phyloP scores from a whole-genome alignment of 306 rosid genomes.

The Glycyrrhiza uralensis region DNA sequence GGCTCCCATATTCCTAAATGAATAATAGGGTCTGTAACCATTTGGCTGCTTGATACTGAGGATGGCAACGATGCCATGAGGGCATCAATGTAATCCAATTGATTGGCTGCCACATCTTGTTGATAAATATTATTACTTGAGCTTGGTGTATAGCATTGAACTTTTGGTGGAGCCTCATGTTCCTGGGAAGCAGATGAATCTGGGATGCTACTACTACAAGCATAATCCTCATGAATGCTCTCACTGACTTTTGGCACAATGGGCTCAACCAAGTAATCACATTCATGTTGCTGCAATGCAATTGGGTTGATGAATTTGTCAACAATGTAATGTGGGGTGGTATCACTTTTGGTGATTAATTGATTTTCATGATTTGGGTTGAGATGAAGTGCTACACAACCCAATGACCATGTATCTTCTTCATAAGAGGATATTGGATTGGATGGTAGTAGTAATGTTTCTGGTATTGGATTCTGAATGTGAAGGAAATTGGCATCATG shows the following conservation, averaged over 20 bases:
- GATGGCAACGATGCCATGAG: constrained; percentile 45
- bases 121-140: constrained; percentile 22
- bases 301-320: constrained; percentile 37
- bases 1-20: constrained; percentile 34
- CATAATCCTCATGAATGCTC: constrained; percentile 37
- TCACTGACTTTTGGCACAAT: constrained; percentile 45
- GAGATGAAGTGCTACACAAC: constrained; percentile 24
- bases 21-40: constrained; percentile 22
- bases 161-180: constrained; percentile 35
- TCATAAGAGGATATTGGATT: constrained; percentile 33
- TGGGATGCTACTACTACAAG: constrained; percentile 30
- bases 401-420: constrained; percentile 38
- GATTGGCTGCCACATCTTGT: constrained; percentile 34
- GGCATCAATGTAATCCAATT: constrained; percentile 50
- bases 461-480: constrained; percentile 35
- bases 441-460: constrained; percentile 31
- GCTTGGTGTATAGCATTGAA: constrained; percentile 25
- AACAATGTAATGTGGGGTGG: constrained; percentile 3
- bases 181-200: constrained; percentile 42
- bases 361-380: constrained; percentile 41
- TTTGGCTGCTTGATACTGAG: constrained; percentile 29
- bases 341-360: constrained; percentile 26
- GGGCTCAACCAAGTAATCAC: constrained; percentile 23
- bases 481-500: constrained; percentile 33
- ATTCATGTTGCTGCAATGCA: constrained; percentile 24